Evolutionary conservation across 495 filamentous ascomycete species (phyloP).

Genomic region (Talaromyces wortmannii): DNA sequence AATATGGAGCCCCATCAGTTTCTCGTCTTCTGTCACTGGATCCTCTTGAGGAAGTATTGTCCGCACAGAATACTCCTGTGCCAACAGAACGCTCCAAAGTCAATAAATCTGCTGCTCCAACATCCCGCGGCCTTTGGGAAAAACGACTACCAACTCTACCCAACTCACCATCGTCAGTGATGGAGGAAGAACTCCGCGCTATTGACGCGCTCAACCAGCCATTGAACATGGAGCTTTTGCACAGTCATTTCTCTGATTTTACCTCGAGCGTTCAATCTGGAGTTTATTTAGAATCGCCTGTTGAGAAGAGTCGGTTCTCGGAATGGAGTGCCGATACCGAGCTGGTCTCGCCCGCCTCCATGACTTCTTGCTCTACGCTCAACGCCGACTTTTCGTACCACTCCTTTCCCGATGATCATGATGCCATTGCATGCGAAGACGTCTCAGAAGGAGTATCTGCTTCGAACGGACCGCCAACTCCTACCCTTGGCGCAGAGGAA

Average conservation of each 20-base stretch:
- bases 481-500: conserved; percentile 27
- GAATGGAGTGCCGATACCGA: conserved; percentile 41
- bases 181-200: conserved; percentile 38
- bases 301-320: conserved; percentile 37
- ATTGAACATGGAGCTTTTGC: conserved; percentile 24
- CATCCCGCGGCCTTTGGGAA: conserved; percentile 17
- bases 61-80: conserved; percentile 13
- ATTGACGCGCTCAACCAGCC: conserved; percentile 29
- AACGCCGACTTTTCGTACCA: conserved; percentile 15
- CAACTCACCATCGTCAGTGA: conserved; percentile 40
- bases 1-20: not conserved
- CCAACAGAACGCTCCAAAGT: not conserved
- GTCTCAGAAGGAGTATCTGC: conserved; percentile 10
- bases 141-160: conserved; percentile 40
- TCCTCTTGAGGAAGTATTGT: conserved; percentile 9
- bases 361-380: conserved; percentile 27
- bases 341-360: conserved; percentile 28
- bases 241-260: conserved; percentile 37
- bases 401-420: conserved; percentile 5
- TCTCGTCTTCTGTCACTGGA: conserved; percentile 1
- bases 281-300: conserved; percentile 10
- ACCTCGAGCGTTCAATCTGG: conserved; percentile 30
- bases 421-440: not conserved
- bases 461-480: conserved; percentile 30
- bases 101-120: conserved; percentile 17